Percentiles rank a stretch among this genome's conserved stretches.
Evolutionary conservation across 2,329 filamentous ascomycete genomes (phyloP).

Genomic region (Drechslerella coelobrocha): DNA sequence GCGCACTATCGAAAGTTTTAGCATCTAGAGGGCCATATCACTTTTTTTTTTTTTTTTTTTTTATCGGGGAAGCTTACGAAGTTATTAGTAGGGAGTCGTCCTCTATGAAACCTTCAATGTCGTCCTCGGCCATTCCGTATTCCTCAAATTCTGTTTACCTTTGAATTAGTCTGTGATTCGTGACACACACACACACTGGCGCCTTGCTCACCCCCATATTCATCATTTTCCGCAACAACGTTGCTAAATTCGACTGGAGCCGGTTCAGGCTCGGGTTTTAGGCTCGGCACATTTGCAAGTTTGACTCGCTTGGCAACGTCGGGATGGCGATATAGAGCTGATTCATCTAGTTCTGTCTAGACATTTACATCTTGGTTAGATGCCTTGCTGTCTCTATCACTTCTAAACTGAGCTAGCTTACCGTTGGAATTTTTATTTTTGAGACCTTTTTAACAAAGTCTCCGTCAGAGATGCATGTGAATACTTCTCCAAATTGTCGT

Average conservation of each 20-base stretch:
- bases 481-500: constrained; percentile 90
- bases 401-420: constrained; percentile 2
- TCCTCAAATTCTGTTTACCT: constrained; percentile 36
- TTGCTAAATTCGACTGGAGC: constrained; percentile 47
- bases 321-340: constrained; percentile 38
- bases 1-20: too few relatives aligned
- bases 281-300: neutral
- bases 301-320: constrained; percentile 32
- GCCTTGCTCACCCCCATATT: constrained; percentile 24
- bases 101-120: constrained; percentile 44
- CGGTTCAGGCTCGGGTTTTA: constrained; percentile 35
- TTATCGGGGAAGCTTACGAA: constrained; percentile 9
- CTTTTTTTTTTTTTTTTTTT: too few relatives aligned
- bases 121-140: constrained; percentile 45
- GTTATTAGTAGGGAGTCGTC: constrained; percentile 31
- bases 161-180: neutral
- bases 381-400: neutral
- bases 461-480: constrained; percentile 98
- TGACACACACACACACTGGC: neutral
- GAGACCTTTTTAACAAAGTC: constrained; percentile 88
- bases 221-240: constrained; percentile 46
- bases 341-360: constrained; percentile 42
- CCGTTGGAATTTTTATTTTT: constrained; percentile 71
- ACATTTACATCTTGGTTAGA: neutral
- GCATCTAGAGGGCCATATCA: too few relatives aligned